A percentile compares a stretch with the other conserved stretches of the same genome.
These are phyloP conservation scores for Pleurotus ostreatus DNA, from an alignment of 768 basidiomycete genomes.

Conservation along the genomic window DNA sequence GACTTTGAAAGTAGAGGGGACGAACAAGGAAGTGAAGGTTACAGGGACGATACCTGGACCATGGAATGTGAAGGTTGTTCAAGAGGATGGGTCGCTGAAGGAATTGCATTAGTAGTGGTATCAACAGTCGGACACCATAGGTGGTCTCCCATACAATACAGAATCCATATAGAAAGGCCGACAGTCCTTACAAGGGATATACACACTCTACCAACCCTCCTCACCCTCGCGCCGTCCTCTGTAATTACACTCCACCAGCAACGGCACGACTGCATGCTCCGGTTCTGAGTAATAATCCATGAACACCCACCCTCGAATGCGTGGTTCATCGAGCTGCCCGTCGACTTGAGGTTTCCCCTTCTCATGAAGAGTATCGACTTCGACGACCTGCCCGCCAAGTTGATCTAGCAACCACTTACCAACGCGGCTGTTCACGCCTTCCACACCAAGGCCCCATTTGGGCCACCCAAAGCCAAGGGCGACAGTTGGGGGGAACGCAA, in stretches of 20 bases:
- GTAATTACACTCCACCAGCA: slow-evolving; percentile 73
- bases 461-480: slow-evolving; percentile 88
- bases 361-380: slow-evolving; percentile 11
- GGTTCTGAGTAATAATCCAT: slow-evolving; percentile 74
- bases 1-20: slow-evolving; percentile 11
- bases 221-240: slow-evolving; percentile 40
- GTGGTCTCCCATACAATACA: no score
- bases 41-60: slow-evolving; percentile 3
- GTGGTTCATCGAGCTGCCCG: slow-evolving; percentile 17
- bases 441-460: slow-evolving; percentile 67
- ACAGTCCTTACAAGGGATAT: no score
- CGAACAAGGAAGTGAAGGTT: neutral
- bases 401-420: slow-evolving; percentile 65
- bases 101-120: neutral
- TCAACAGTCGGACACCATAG: neutral
- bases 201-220: slow-evolving; percentile 33
- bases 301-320: slow-evolving; percentile 71
- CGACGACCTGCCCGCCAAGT: slow-evolving; percentile 24
- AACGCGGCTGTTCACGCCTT: slow-evolving; percentile 80
- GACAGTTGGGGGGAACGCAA: slow-evolving; percentile 72
- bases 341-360: slow-evolving; percentile 14
- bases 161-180: no score
- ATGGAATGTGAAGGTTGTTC: slow-evolving; percentile 4
- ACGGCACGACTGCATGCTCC: slow-evolving; percentile 48
- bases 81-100: neutral